Percentiles rank a stretch among this genome's conserved stretches.
Conservation (phyloP, 352 stramenopile species). For the Phytophthora colocasiae region DNA sequence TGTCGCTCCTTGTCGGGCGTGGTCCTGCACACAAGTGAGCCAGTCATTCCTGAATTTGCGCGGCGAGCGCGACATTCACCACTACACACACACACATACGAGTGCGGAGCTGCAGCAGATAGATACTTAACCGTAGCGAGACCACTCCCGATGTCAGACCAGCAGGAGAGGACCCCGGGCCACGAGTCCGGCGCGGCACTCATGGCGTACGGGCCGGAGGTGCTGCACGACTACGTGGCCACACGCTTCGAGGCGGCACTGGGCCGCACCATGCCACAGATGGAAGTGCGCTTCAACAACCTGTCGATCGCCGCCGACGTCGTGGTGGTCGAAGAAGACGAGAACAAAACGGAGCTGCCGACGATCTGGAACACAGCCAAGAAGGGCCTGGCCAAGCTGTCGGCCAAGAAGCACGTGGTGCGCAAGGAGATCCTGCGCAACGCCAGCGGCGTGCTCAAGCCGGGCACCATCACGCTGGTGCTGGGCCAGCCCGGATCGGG, state of each 20-base stretch:
- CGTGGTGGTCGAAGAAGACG: conserved; percentile 27
- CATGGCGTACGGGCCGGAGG: conserved; percentile 40
- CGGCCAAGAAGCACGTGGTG: conserved; percentile 50
- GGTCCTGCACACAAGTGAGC: not conserved
- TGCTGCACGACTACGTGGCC: conserved; percentile 49
- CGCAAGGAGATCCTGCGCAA: conserved; percentile 57
- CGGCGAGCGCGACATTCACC: conserved; percentile 22
- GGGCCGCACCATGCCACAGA: conserved; percentile 49
- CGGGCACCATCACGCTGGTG: conserved; percentile 38
- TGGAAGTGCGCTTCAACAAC: conserved; percentile 46
- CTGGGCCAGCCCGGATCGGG: conserved; percentile 34
- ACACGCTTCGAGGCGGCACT: conserved; percentile 40
- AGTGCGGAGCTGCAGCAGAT: not conserved
- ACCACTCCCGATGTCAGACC: conserved; percentile 9
- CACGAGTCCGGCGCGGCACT: conserved; percentile 39
- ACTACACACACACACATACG: conserved; percentile 3
- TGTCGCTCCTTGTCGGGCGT: not conserved
- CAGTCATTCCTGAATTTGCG: conserved; percentile 38
- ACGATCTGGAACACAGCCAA: conserved; percentile 55
- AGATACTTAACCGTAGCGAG: not conserved
- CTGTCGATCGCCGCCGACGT: conserved; percentile 37
- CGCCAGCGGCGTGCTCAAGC: conserved; percentile 55
- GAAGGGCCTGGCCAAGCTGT: conserved; percentile 37
- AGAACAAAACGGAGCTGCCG: conserved; percentile 38
- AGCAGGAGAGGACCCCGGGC: conserved; percentile 23